These are phyloP conservation scores for Apiotrichum sp. DNA, from an alignment of 1,284 basidiomycete species.

Conservation along the genomic window DNA sequence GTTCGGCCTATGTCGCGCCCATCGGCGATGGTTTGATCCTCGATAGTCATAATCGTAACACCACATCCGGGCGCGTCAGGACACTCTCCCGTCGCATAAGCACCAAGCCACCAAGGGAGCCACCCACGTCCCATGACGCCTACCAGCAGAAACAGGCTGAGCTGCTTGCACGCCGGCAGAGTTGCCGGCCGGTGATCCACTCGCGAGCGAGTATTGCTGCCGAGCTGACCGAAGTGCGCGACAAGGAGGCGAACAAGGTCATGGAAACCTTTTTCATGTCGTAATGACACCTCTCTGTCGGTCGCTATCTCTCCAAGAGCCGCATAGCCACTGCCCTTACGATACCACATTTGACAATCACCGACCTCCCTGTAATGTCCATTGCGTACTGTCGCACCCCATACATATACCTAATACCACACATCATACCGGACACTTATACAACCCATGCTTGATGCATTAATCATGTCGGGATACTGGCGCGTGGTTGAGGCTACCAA, in stretches of 20 bases:
- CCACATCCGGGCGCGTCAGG: neutral
- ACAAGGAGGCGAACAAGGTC: constrained; percentile 29
- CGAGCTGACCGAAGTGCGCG: constrained; percentile 24
- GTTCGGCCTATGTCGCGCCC: constrained; percentile 1
- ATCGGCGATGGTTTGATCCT: constrained; percentile 4
- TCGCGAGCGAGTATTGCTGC: constrained; percentile 29
- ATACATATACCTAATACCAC: no score
- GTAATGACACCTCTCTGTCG: constrained; percentile 3
- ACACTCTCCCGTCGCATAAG: constrained; percentile 14
- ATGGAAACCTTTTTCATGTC: constrained; percentile 43
- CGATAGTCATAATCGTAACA: neutral
- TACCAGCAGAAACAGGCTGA: constrained; percentile 28
- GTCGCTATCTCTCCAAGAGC: no score
- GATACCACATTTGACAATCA: no score
- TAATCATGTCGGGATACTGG: no score
- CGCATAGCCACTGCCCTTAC: no score
- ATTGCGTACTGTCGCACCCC: no score
- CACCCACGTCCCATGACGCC: constrained; percentile 34
- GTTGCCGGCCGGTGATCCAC: constrained; percentile 29
- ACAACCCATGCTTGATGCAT: no score
- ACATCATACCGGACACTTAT: no score
- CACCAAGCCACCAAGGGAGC: constrained; percentile 17
- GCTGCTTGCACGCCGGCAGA: constrained; percentile 22
- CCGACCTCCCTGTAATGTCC: no score
- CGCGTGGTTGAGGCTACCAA: no score